A percentile compares a stretch with the other conserved stretches of the same genome.
These are phyloP conservation scores for Corymbia citriodora DNA, from an alignment of 441 rosid species.

Conservation along the genomic window DNA sequence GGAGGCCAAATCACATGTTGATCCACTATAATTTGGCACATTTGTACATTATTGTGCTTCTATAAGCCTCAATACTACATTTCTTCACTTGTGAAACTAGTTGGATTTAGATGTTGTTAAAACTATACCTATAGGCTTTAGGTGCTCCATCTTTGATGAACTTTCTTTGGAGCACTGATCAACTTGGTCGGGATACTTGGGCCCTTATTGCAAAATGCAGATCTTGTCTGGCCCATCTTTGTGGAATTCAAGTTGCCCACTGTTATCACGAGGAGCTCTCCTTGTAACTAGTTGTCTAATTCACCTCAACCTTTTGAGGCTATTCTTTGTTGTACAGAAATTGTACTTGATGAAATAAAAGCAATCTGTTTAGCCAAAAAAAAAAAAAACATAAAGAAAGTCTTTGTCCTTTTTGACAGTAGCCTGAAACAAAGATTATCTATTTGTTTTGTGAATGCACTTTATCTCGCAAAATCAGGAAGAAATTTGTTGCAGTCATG, in stretches of 20 bases:
- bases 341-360: no score
- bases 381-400: no score
- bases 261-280: no score
- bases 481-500: not conserved
- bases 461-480: rapidly evolving
- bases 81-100: no score
- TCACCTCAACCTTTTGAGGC: not conserved
- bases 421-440: rapidly evolving
- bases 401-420: no score
- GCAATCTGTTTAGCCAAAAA: rapidly evolving
- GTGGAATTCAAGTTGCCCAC: not conserved
- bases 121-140: no score
- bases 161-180: not conserved
- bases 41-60: no score
- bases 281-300: no score
- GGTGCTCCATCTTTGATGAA: not conserved
- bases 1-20: no score
- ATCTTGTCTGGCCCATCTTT: not conserved
- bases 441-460: not conserved
- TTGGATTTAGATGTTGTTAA: not conserved
- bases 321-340: no score
- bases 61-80: no score
- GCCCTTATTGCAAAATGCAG: not conserved
- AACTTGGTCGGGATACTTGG: not conserved
- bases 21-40: no score